phyloP scores from a whole-genome alignment of 768 basidiomycete genomes.

The Mycena galopus region DNA sequence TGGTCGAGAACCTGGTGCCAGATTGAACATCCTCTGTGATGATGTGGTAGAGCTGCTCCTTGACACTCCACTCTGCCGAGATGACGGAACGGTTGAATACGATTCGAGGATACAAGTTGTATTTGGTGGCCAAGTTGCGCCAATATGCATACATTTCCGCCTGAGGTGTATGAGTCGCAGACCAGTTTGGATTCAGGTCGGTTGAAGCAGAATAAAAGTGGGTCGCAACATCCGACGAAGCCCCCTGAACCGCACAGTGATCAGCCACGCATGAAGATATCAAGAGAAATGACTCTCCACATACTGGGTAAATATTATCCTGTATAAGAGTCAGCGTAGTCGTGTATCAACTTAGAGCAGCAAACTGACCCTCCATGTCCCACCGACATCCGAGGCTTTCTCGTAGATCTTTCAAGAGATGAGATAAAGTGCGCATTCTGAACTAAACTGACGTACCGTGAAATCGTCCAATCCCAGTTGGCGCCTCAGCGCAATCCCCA shows the following conservation, averaged over 20 bases:
- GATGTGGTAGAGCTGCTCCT: constrained; percentile 46
- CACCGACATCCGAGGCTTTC: constrained; percentile 60
- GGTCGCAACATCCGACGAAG: constrained; percentile 56
- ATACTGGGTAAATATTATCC: constrained; percentile 70
- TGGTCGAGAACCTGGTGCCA: constrained; percentile 43
- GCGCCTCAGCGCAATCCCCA: constrained; percentile 22
- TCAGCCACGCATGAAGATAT: background rate
- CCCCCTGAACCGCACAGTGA: constrained; percentile 45
- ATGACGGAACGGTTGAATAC: constrained; percentile 59
- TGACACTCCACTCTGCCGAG: constrained; percentile 59
- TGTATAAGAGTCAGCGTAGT: constrained; percentile 35
- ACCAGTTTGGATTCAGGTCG: constrained; percentile 62
- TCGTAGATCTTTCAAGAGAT: constrained; percentile 61
- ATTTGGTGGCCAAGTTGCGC: constrained; percentile 55
- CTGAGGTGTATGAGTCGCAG: constrained; percentile 54
- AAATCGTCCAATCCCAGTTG: constrained; percentile 19
- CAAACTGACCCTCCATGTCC: constrained; percentile 67
- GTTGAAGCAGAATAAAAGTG: constrained; percentile 61
- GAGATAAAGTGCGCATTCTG: background rate
- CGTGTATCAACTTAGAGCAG: background rate
- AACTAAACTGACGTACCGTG: background rate
- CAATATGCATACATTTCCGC: constrained; percentile 59
- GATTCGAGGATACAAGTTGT: constrained; percentile 56
- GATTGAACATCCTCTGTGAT: constrained; percentile 46
- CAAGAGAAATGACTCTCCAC: constrained; percentile 17